Evolutionary conservation across 164 flowering plant genomes (phyloP), one percentile per base, ranked within the genome.

Genomic region (Umbellularia californica): DNA sequence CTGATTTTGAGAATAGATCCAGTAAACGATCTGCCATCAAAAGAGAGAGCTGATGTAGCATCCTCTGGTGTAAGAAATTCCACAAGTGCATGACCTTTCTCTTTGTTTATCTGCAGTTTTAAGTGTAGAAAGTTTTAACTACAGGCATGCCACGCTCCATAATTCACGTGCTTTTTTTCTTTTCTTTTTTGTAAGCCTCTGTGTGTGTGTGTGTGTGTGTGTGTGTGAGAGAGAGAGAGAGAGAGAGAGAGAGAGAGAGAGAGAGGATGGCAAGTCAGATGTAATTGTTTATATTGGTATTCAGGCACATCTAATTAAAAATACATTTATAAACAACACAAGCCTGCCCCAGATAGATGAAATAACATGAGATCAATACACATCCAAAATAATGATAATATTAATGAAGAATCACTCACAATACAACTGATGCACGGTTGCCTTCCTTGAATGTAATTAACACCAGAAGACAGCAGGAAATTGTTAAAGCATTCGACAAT

Each of bases 61-160:
- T 90, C 88, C 81, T 92, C 97, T 24, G 97, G 91, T 20, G 99
- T 90, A 67, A 96, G 88, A 82, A 96, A 94, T 78, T 96, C 99
- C 74, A 93, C 86, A 80, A 96, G 78, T 79, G 98, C 98, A 77
- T 90, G 97, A 27, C 89, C 84, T 78, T 89, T 94, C 72, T 89
- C 98, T 77, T 89, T 90, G 84, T 94, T 84, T 70, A 94, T 84
- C 99, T 96, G 88, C 84, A 82, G 19, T 62, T 9, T 2, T 15
- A 14, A 22, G 70, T 65, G 13, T 25, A 65, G 47, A 41, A 41
- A 41, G 47, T 41, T 41, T 41, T 41, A 41, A 41, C 47, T 9
- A 41, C 47, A 41, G 47, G 47, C 11, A 41, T 41, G 47, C 47
- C 10, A 9, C 2, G 2, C 11, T 41, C 51, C 70, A 25, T 68